A percentile compares a stretch with the other conserved stretches of the same genome.
These are phyloP conservation scores for Ogataea trehaloabstinens DNA, from an alignment of 805 yeast species.

Conservation along the genomic window DNA sequence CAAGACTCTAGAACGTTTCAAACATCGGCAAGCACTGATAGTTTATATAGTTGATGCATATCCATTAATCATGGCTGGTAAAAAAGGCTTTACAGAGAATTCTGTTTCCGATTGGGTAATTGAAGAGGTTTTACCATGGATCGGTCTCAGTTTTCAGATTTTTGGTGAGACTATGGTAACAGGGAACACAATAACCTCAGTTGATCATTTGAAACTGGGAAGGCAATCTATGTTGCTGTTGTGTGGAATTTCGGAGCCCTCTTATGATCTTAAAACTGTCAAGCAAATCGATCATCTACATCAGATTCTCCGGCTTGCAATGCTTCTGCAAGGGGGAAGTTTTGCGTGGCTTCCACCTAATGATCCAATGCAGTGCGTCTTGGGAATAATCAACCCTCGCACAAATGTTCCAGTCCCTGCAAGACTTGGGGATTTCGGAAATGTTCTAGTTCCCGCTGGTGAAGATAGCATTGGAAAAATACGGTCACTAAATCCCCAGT, in stretches of 20 bases:
- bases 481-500: slow-evolving; percentile 33
- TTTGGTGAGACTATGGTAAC: background rate
- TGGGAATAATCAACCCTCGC: background rate
- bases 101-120: background rate
- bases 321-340: slow-evolving; percentile 14
- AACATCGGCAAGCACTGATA: slow-evolving; percentile 1
- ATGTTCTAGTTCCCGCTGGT: slow-evolving; percentile 41
- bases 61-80: background rate
- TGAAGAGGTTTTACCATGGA: background rate
- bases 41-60: slow-evolving; percentile 7
- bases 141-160: background rate
- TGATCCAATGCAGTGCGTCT: slow-evolving; percentile 1
- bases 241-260: slow-evolving; percentile 10
- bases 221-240: slow-evolving; percentile 5
- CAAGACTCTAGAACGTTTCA: slow-evolving; percentile 2
- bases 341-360: slow-evolving; percentile 7
- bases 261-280: slow-evolving; percentile 18
- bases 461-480: slow-evolving; percentile 56
- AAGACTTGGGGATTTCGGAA: slow-evolving; percentile 16
- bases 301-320: slow-evolving; percentile 22
- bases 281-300: slow-evolving; percentile 24
- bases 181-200: background rate
- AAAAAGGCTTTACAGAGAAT: background rate
- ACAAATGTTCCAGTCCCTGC: background rate
- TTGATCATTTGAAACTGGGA: background rate